Conservation (phyloP, 1,284 basidiomycete species). For the Microbotryum scabiosae region DNA sequence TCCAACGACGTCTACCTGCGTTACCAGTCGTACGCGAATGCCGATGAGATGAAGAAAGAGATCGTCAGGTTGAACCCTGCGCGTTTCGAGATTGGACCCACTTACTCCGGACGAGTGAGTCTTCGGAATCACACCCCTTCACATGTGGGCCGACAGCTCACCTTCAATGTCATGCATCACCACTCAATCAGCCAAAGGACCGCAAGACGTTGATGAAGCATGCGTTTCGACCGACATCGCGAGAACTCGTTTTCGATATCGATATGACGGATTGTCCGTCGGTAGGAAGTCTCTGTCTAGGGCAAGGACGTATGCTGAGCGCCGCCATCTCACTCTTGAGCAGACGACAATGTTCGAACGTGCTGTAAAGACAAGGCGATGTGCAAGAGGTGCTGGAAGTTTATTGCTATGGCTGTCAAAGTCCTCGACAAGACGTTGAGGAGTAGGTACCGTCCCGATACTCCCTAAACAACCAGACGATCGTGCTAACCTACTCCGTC, state of each 20-base stretch:
- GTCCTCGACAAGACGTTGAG: constrained; percentile 73
- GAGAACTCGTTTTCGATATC: constrained; percentile 98
- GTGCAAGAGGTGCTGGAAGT: constrained; percentile 88
- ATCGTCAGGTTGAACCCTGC: constrained; percentile 71
- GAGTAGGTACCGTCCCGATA: constrained; percentile 43
- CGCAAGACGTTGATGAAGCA: constrained; percentile 72
- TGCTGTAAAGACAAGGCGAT: constrained; percentile 90
- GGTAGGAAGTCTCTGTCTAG: background rate
- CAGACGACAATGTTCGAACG: constrained; percentile 79
- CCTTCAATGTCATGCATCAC: background rate
- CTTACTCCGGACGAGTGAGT: constrained; percentile 73
- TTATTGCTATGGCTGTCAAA: constrained; percentile 85
- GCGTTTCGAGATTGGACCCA: constrained; percentile 93
- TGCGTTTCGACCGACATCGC: constrained; percentile 65
- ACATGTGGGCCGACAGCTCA: background rate
- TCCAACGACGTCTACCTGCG: constrained; percentile 85
- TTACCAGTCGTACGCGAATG: constrained; percentile 80
- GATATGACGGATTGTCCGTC: constrained; percentile 85
- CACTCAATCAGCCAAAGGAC: constrained; percentile 63
- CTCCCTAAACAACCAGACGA: background rate
- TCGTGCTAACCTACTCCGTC: background rate
- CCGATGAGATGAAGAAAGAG: constrained; percentile 88
- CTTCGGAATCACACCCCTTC: background rate
- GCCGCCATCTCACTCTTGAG: background rate
- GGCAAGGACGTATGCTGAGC: background rate